phyloP scores from a whole-genome alignment of 768 basidiomycete genomes.

The Termitomyces heimii region DNA sequence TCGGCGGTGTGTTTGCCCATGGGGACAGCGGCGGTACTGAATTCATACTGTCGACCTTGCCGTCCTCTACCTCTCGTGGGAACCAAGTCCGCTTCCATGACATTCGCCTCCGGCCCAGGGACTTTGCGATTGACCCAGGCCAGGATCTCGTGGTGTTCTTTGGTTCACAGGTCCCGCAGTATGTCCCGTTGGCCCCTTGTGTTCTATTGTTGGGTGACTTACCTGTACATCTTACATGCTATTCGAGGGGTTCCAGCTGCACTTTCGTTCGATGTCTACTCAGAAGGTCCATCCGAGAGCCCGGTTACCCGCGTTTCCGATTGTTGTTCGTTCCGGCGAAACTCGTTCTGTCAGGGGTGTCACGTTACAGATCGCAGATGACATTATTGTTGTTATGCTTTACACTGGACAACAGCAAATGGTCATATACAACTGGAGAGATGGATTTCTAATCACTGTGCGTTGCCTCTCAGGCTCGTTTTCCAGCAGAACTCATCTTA shows the following conservation, averaged over 20 bases:
- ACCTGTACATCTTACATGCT: neutral
- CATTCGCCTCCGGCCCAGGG: constrained; percentile 36
- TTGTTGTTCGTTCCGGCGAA: constrained; percentile 14
- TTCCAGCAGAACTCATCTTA: too few relatives aligned
- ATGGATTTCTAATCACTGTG: constrained; percentile 11
- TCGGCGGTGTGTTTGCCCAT: constrained; percentile 52
- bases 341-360: constrained; percentile 20
- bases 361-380: constrained; percentile 47
- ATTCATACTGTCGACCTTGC: constrained; percentile 19
- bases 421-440: constrained; percentile 18
- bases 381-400: constrained; percentile 45
- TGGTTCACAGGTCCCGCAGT: constrained; percentile 17
- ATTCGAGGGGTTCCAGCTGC: constrained; percentile 20
- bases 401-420: constrained; percentile 21
- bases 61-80: constrained; percentile 15
- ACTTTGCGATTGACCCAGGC: constrained; percentile 62
- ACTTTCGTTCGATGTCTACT: constrained; percentile 38
- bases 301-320: constrained; percentile 18
- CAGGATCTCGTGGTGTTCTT: constrained; percentile 47
- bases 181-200: neutral
- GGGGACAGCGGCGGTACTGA: constrained; percentile 16
- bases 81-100: constrained; percentile 21
- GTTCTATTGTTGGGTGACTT: neutral
- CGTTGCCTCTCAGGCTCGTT: too few relatives aligned
- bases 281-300: constrained; percentile 39